Evolutionary conservation across 2,329 filamentous ascomycete genomes (phyloP), one percentile per base, ranked within the genome.

Genomic region (Aspergillus novofumigatus): DNA sequence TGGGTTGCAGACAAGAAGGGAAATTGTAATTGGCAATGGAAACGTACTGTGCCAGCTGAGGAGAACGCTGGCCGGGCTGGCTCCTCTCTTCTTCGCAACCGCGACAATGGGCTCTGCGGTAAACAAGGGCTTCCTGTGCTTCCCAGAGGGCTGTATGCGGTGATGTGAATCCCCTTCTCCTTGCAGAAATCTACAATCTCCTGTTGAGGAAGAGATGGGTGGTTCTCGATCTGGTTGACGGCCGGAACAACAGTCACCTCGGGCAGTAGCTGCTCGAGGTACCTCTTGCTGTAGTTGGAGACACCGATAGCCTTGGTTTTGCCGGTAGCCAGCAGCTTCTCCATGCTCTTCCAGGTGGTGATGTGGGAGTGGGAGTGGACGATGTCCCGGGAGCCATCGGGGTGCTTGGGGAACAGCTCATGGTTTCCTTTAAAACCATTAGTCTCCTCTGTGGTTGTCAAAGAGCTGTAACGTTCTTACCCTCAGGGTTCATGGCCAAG

Each of bases 211-310:
- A 85, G 73, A 49, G 91, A 90, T 0, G 90, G 89, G 73, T 94
- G 88, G 67, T 84, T 86, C 77, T 93, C 90, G 68, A 93, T 89
- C 79, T 94, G 90, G 77, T 93, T 92, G 60, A 89, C 82, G 6
- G 83, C 86, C 0, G 90, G 90, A 3, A 78, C 69, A 59, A 88
- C 71, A 64, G 81, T 82, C 52, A 86, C 86, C 4, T 85, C 84
- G 69, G 72, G 62, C 25, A 84, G 74, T 21, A 87, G 75, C 54
- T 81, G 71, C 64, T 86, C 75, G 38, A 87, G 79, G 51, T 79
- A 79, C n/a, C 73, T 66, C 44, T 78, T 73, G 35, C 79, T 82
- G 72, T 80, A 86, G 75, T 86, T 86, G 60, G 79, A 82, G 38
- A 86, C 80, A 25, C 84, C 84, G 55, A 87, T 85, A 52, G 80